These are phyloP conservation scores for Blastomyces gilchristii DNA, from an alignment of 2,329 filamentous ascomycete species.

Conservation along the genomic window DNA sequence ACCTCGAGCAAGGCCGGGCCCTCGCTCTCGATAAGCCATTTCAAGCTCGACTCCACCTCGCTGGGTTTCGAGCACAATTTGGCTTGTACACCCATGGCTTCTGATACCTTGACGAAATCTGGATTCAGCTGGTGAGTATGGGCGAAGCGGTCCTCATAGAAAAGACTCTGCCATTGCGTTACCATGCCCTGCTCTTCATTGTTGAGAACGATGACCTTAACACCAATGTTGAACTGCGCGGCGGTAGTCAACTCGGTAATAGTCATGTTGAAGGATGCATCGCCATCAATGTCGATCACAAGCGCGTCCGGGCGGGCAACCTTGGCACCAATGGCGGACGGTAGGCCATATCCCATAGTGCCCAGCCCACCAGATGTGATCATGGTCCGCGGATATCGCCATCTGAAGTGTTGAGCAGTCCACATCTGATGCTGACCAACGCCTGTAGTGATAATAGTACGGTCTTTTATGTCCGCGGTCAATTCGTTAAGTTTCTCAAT, in stretches of 20 bases:
- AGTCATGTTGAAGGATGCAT: constrained; percentile 99
- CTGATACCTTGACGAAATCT: constrained; percentile 87
- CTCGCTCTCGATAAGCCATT: constrained; percentile 80
- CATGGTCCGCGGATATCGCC: constrained; percentile 84
- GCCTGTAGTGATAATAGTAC: constrained; percentile 82
- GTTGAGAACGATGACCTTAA: constrained; percentile 91
- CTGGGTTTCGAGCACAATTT: constrained; percentile 61
- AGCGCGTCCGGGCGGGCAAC: constrained; percentile 70
- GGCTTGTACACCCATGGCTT: constrained; percentile 80
- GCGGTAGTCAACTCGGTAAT: constrained; percentile 89
- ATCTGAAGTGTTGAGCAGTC: constrained; percentile 92
- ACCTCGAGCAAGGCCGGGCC: constrained; percentile 92
- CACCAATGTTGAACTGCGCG: constrained; percentile 88
- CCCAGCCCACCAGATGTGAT: constrained; percentile 92
- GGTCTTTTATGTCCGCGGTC: constrained; percentile 66
- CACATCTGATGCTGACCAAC: constrained; percentile 99
- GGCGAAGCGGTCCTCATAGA: constrained; percentile 85
- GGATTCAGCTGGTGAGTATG: constrained; percentile 93
- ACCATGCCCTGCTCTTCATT: constrained; percentile 99
- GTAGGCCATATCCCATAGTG: constrained; percentile 92
- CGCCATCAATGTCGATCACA: constrained; percentile 92
- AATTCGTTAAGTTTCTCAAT: constrained; percentile 84
- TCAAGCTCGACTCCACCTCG: constrained; percentile 65
- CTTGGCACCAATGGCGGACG: constrained; percentile 90
- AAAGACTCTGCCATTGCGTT: constrained; percentile 95